Evolutionary conservation across 2,329 filamentous ascomycete genomes (phyloP), one percentile per base, ranked within the genome.

Genomic region (Malbranchea cinnamomea): DNA sequence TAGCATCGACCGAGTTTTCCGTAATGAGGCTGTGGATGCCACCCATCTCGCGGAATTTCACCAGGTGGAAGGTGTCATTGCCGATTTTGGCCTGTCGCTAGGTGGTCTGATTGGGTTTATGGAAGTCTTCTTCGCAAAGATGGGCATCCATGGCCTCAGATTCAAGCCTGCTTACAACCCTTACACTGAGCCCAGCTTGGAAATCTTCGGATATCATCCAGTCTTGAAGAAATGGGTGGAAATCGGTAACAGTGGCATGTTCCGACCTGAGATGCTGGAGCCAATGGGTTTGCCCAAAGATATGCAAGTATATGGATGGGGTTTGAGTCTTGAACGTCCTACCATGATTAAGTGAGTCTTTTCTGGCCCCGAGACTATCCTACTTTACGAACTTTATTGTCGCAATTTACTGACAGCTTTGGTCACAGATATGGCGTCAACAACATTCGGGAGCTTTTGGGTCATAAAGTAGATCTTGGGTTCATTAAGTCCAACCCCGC

Each of bases 101-200:
- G 89, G 89, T 42, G 89, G 85, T 26, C 65, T 95, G 35, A 92
- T 94, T 67, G 82, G 72, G 60, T 82, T 95, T 63, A 85, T 95
- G 69, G 78, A 87, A 48, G 75, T 83, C 47, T 95, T 98, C 74
- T 98, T 95, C 59, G 68, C 66, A 39, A 92, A 93, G 66, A 93
- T 95, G 78, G 87, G 89, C 42, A 83, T 98, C 43, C 65, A 71
- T 39, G 65, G 72, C 47, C 69, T 98, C 41, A 78, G 81, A 49
- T 98, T 93, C 74, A 98, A 98, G 66, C 89, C 89, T 11, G 89
- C 89, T 1, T 92, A 91, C 63, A 92, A 93, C 60, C 82, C 81
- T 1, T 85, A 91, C 64, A 93, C 84, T 16, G 89, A 98, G 60
- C 85, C 89, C 17, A 79, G 78, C 52, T 91, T 98, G 84, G 89